Conservation (phyloP, 2,329 filamentous ascomycete genomes). For the Sphaceloma murrayae region DNA sequence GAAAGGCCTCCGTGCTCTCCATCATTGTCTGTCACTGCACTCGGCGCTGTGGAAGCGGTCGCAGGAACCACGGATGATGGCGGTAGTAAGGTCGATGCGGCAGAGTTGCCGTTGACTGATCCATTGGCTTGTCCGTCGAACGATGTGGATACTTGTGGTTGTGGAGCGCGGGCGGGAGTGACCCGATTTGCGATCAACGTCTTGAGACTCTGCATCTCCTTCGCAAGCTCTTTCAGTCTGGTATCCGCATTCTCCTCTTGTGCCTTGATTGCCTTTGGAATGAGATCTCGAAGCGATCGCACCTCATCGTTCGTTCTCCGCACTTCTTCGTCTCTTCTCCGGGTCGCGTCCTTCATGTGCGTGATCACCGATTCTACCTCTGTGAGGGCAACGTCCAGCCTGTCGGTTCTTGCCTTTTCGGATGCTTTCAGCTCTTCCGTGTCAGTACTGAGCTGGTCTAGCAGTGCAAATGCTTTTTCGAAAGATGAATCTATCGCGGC, state of each 20-base stretch:
- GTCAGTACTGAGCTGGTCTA: constrained; percentile 86
- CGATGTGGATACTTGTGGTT: constrained; percentile 20
- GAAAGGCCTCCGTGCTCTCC: neutral
- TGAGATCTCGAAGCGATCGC: constrained; percentile 66
- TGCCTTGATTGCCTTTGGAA: constrained; percentile 79
- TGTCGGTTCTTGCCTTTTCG: constrained; percentile 73
- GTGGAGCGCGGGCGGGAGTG: constrained; percentile 22
- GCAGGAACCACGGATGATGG: constrained; percentile 17
- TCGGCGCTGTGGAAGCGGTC: constrained; percentile 20
- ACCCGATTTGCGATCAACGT: constrained; percentile 64
- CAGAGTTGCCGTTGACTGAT: constrained; percentile 5
- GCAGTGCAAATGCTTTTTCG: constrained; percentile 77
- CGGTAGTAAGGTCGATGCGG: neutral
- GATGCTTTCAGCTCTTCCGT: constrained; percentile 79
- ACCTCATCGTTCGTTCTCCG: constrained; percentile 81
- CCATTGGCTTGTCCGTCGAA: neutral
- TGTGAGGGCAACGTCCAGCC: constrained; percentile 67
- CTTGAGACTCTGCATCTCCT: constrained; percentile 86
- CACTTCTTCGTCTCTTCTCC: constrained; percentile 76
- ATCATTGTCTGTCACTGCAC: constrained; percentile 24
- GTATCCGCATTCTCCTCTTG: constrained; percentile 77
- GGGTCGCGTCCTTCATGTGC: constrained; percentile 72
- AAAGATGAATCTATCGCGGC: constrained; percentile 86
- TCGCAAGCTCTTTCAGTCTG: constrained; percentile 72
- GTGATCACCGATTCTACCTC: constrained; percentile 77